Evolutionary conservation across 202 grass and related monocot species (phyloP).

Genomic region (Eragrostis tef): DNA sequence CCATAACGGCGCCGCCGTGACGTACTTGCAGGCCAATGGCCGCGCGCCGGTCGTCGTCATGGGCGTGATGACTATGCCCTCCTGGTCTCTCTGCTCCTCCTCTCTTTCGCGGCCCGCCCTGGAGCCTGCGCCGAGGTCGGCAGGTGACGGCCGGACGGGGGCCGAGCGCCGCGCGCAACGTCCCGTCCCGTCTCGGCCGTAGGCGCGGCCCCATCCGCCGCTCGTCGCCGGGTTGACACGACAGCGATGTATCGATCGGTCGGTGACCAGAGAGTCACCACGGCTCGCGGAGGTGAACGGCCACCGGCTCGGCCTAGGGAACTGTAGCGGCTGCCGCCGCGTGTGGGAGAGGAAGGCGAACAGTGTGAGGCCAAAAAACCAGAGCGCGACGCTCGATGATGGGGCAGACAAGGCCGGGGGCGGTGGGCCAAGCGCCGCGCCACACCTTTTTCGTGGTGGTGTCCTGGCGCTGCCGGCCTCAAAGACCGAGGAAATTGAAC

Average conservation of each 20-base stretch:
- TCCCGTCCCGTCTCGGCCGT: not conserved
- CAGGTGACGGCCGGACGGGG: not conserved
- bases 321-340: too few relatives aligned
- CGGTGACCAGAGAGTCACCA: not conserved
- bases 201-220: too few relatives aligned
- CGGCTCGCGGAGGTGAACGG: not conserved
- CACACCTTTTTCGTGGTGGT: not conserved
- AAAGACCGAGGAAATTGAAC: not conserved
- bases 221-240: not conserved
- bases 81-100: not conserved
- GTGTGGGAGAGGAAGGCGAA: too few relatives aligned
- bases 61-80: not conserved
- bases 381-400: not conserved
- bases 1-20: not conserved
- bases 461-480: not conserved
- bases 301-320: too few relatives aligned
- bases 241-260: not conserved
- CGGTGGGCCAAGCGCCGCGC: too few relatives aligned
- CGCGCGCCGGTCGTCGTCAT: not conserved
- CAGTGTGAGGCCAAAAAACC: too few relatives aligned
- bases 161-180: not conserved
- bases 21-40: not conserved
- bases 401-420: not conserved
- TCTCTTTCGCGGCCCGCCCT: not conserved
- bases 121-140: not conserved